phyloP scores from a whole-genome alignment of 352 stramenopile genomes.

The Phytophthora vignae region DNA sequence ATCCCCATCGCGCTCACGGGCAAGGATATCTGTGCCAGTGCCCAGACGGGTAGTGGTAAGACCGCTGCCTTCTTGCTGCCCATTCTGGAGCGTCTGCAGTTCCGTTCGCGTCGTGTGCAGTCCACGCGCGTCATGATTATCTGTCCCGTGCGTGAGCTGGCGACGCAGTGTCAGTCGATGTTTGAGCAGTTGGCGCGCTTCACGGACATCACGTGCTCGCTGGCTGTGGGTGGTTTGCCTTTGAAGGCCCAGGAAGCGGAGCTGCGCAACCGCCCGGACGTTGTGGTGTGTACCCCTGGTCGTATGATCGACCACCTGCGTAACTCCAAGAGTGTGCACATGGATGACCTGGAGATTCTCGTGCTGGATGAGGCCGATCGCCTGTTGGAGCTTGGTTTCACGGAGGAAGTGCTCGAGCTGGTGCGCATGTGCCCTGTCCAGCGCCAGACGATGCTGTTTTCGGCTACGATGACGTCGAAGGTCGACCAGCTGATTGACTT shows the following conservation, averaged over 20 bases:
- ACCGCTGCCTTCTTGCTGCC: conserved; percentile 98
- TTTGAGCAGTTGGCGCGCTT: conserved; percentile 95
- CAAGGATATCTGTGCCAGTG: conserved; percentile 98
- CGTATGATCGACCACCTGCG: conserved; percentile 98
- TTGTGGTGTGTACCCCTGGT: conserved; percentile 98
- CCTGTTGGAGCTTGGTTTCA: conserved; percentile 98
- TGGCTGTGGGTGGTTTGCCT: conserved; percentile 95
- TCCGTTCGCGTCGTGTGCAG: conserved; percentile 87
- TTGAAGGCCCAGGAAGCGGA: conserved; percentile 95
- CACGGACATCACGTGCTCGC: conserved; percentile 93
- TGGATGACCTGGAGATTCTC: conserved; percentile 98
- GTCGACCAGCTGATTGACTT: conserved; percentile 97
- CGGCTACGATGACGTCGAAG: conserved; percentile 98
- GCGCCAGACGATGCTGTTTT: conserved; percentile 99
- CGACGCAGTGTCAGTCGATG: conserved; percentile 96
- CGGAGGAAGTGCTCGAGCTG: conserved; percentile 96
- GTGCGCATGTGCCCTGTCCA: conserved; percentile 95
- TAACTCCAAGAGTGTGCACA: conserved; percentile 97
- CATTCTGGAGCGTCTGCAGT: conserved; percentile 97
- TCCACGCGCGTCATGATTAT: conserved; percentile 97
- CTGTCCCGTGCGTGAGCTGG: conserved; percentile 97
- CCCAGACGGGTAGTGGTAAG: conserved; percentile 98
- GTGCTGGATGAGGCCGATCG: conserved; percentile 96
- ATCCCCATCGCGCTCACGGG: conserved; percentile 95
- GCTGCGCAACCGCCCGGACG: conserved; percentile 94